These are phyloP conservation scores for Dendrothele bispora DNA, from an alignment of 768 basidiomycete genomes.

Conservation along the genomic window DNA sequence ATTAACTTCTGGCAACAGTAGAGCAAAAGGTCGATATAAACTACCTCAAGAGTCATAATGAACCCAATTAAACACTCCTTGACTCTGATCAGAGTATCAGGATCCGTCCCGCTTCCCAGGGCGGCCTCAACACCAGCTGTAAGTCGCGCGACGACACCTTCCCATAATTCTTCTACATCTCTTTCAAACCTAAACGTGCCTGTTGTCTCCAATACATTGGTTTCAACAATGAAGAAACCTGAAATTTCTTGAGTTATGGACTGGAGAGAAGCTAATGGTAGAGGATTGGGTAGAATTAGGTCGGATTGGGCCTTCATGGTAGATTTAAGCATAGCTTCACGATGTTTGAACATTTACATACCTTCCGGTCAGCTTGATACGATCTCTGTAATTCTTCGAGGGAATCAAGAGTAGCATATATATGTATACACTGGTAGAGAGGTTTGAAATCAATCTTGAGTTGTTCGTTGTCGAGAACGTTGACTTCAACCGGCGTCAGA, in stretches of 20 bases:
- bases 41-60: constrained; percentile 89
- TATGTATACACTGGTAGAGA: constrained; percentile 95
- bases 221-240: constrained; percentile 97
- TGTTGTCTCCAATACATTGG: constrained; percentile 86
- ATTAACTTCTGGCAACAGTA: constrained; percentile 5
- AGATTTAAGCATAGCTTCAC: not conserved
- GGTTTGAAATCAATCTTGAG: constrained; percentile 92
- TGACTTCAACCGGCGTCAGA: constrained; percentile 50
- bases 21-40: constrained; percentile 9
- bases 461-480: constrained; percentile 89
- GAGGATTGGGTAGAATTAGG: constrained; percentile 80
- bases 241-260: constrained; percentile 90
- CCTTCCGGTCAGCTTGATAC: constrained; percentile 98
- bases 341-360: constrained; percentile 27
- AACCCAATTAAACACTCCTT: constrained; percentile 86
- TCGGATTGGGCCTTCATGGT: constrained; percentile 86
- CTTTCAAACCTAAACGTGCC: constrained; percentile 85
- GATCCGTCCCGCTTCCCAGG: constrained; percentile 71
- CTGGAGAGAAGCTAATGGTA: constrained; percentile 66
- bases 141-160: constrained; percentile 74
- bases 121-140: constrained; percentile 73
- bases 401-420: constrained; percentile 89
- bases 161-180: constrained; percentile 96
- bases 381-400: constrained; percentile 86
- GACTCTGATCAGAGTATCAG: constrained; percentile 76